Evolutionary conservation across 2,329 filamentous ascomycete genomes (phyloP), one percentile per base, ranked within the genome.

Genomic region (Fusarium xyrophilum): DNA sequence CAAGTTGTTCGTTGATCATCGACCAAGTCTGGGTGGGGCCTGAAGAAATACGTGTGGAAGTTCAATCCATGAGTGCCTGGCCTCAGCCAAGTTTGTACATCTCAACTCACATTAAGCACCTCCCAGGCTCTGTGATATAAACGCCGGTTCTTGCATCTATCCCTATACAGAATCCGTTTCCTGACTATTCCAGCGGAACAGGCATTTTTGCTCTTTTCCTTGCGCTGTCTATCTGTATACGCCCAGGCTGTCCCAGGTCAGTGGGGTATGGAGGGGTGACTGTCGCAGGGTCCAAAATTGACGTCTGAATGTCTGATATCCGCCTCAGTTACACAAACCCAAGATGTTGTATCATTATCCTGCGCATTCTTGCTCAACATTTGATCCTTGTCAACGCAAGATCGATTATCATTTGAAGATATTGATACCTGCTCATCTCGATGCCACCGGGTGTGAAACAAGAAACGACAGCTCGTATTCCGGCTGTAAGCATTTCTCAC

Each of bases 281-380:
- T 36, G 56, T 65, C 42, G 65, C 42, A 63, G 66, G 50, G 50
- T 53, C 52, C 54, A 43, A 63, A 51, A 33, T 46, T 69, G 66
- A 67, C 66, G 57, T 67, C 50, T 30, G 40, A 55, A 35, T 54
- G 46, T 65, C 63, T 55, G 32, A 50, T 46, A 32, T 43, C 33
- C 52, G 23, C 44, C 54, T 40, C 33, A 32, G 64, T 65, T 47
- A 56, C 55, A 69, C 59, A 60, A 68, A 68, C 46, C 33, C 35
- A n/a, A 48, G 23, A 56, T 27, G 33, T 46, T 64, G n/a, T 59
- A 59, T 56, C 40, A 52, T 47, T 48, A 70, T 70, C 53, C 39
- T 60, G 56, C 68, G 65, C 68, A 70, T 68, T 68, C 68, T 60
- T 70, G 68, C 68, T 70, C 68, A 68, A 57, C 14, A 6, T 39